Evolutionary conservation across 176 grass and related monocot species (phyloP), one percentile per base, ranked within the genome.

Genomic region (Phoenix dactylifera): DNA sequence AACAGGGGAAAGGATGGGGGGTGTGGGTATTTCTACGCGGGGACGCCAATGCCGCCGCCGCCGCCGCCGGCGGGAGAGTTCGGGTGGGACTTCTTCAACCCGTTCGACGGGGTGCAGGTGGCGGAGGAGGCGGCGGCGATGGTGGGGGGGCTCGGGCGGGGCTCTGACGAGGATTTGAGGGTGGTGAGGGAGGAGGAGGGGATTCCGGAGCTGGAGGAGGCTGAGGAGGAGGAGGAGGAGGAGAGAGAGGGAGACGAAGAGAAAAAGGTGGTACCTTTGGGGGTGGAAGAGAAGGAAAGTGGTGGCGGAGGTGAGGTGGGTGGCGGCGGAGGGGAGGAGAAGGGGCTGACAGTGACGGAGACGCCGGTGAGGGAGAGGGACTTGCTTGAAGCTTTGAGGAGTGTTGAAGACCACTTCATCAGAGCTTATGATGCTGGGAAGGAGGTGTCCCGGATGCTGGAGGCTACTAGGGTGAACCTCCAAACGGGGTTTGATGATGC

Each of bases 41-140:
- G 69, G 44, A 58, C 76, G 69, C 64, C 80, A 0, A 72, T 78
- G 1, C 78, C 87, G 0, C 67, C 87, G 1, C 76, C 76, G 12
- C 57, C 81, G 12, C 65, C 81, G 51, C 25, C 72, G 29, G 44
- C 68, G 24, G 66, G 15, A 4, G 70, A 66, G 20, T 82, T 77
- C 19, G 93, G 88, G 2, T 98, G 88, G 93, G 93, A 98, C 44
- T 92, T 92, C 64, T 98, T 98, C 28, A 98, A 98, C 76, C 84
- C 88, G 52, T 98, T 98, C 72, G 91, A 92, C 51, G 93, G 82
- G 0, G 29, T 86, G 3, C 78, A 72, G 54, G 65, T 75, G 62
- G 73, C 79, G 61, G 51, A 39, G 32, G 62, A 68, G 35, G 72
- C 66, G 6, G 64, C 57, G 22, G 65, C 35, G 18, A 68, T 59